phyloP scores from a whole-genome alignment of 2,329 filamentous ascomycete genomes.

The Sclerotinia nivalis region DNA sequence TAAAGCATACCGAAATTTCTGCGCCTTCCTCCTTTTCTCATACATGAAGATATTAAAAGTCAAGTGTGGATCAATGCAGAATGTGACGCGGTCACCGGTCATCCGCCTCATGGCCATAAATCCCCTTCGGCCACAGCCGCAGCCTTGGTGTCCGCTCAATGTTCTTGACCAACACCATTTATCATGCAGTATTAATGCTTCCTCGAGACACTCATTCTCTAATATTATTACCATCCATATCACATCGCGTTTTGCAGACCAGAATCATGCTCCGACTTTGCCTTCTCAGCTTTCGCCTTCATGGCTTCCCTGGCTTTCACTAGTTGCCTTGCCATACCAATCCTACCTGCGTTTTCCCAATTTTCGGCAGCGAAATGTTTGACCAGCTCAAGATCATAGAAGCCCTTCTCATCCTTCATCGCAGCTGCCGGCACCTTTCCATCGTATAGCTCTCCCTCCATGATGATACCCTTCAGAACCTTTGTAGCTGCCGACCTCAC shows the following conservation, averaged over 20 bases:
- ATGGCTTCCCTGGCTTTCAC: conserved; percentile 27
- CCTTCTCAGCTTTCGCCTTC: conserved; percentile 28
- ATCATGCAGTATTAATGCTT: not conserved
- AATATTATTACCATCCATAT: not conserved
- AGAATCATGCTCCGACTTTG: conserved; percentile 4
- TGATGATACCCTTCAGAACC: conserved; percentile 52
- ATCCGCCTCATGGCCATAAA: not conserved
- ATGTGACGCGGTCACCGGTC: not conserved
- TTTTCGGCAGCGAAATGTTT: conserved; percentile 46
- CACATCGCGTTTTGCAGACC: not conserved
- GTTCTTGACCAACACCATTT: not conserved
- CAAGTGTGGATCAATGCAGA: not conserved
- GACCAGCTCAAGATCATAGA: conserved; percentile 49
- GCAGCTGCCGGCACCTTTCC: conserved; percentile 39
- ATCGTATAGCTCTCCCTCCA: conserved; percentile 48
- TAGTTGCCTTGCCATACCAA: conserved; percentile 40
- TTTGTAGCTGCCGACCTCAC: conserved; percentile 39
- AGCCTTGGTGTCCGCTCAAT: not conserved
- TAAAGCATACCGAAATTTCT: not conserved
- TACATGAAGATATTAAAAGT: not conserved
- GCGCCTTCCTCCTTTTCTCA: not conserved
- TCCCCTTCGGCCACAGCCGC: not conserved
- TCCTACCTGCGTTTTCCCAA: conserved; percentile 45
- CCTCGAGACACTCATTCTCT: not conserved
- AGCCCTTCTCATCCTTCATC: conserved; percentile 44